Evolutionary conservation across 192 early-diverging fungal species (phyloP), one percentile per base, ranked within the genome.

Genomic region (Dispira simplex): DNA sequence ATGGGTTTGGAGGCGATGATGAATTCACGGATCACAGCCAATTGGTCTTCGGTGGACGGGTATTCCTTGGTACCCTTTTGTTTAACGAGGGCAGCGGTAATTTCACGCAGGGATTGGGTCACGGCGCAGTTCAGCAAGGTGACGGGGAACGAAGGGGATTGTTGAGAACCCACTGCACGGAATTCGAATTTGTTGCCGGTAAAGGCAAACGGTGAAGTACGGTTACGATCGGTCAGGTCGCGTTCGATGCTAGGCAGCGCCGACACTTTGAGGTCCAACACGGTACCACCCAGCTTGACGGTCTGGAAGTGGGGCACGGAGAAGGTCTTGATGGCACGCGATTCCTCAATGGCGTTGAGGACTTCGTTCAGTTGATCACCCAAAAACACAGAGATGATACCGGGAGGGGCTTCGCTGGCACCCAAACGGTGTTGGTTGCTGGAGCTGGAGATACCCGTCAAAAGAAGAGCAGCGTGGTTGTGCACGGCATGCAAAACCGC

Each of bases 131-230:
- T 99, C 53, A 97, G 76, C 64, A 99, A 73, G 0, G 92, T 89
- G 53, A 93, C 85, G 16, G 96, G 93, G 87, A 96, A 97, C 45
- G 96, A 91, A 28, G 92, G 90, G 21, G 92, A 94, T 77, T 95
- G 93, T 81, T 95, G 95, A 67, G 96, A 94, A 47, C 96, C 96
- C 28, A 97, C 93, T 47, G 96, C 92, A 76, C 93, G 90, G 93
- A 96, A 98, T 83, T 99, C 96, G 67, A 99, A 99, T 84, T 99
- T 99, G 88, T 99, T 99, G 46, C 96, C 96, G 64, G 96, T 99
- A 74, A 99, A 99, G 60, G 96, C 96, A 64, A 99, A 97, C 46
- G 96, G 94, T 59, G 93, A 97, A 39, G 96, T 99, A 71, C 94
- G 90, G 87, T 99, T 99, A 79, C 96, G 92, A 77, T 99, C 96